Base-by-base conservation (phyloP, 1,284 basidiomycete species). In the Schizophyllum amplum region DNA sequence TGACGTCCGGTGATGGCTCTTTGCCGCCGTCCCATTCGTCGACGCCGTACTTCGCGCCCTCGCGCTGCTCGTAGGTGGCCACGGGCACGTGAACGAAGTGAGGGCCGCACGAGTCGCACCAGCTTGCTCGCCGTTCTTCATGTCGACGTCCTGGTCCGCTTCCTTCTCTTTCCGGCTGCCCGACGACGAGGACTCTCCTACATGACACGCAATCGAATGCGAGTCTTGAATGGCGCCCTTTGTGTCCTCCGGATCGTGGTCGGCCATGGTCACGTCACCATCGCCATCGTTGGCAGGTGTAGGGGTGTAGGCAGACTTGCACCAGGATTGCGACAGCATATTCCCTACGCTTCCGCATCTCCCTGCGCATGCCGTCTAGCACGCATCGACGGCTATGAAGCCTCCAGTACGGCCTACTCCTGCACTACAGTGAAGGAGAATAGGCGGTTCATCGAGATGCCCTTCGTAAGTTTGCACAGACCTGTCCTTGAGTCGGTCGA, bases 351-450 rank as follows among this genome's bases (percentile, higher is more conserved):
- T 65, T 76, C 58, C 72, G 69, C 65, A 87, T 65, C 68, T 93
- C 90, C 47, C 80, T 71, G 59, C 82, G 75, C 1, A 96, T 74
- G 0, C 83, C 87, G 66, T 95, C 92, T 48, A 95, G 73, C 46
- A 94, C 78, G 93, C 87, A 69, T 95, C 92, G 4, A 95, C 82
- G 11, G 90, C 84, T 66, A 97, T 94, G 69, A 91, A 97, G 47
- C 90, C 91, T 23, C 94, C 94, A 0, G 94, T 97, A 46, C 94
- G 80, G 0, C 94, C 94, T 4, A 96, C 92, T 15, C 94, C 94
- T 0, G 94, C 94, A 20, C 92, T 94, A 67, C 92, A 94, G 72
- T 91, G 86, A 59, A 92, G 68, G 47, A 92, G 66, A 13, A 90
- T 78, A 0, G 87, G 86, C 25, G 75, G 42, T 42, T 42, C 33